A percentile compares a stretch with the other conserved stretches of the same genome.
phyloP scores from a whole-genome alignment of 805 yeast species.

The Candida succiphila region DNA sequence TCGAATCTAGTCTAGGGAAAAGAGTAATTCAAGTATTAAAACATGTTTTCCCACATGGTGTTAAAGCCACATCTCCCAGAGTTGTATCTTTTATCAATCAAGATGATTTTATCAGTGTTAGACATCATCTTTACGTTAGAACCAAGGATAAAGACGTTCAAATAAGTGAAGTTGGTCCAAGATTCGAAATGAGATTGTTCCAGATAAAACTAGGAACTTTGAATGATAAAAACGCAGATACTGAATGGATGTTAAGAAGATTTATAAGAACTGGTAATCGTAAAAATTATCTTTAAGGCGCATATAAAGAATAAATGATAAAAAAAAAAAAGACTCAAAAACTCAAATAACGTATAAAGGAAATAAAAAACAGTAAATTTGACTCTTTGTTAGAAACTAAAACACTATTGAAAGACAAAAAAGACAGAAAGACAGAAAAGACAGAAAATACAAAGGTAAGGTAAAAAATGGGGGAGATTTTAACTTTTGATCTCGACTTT shows the following conservation, averaged over 20 bases:
- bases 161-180: conserved; percentile 94
- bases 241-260: conserved; percentile 94
- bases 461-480: too few species aligned
- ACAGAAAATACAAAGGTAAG: too few species aligned
- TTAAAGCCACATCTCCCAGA: conserved; percentile 77
- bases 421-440: too few species aligned
- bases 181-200: conserved; percentile 92
- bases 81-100: conserved; percentile 88
- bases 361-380: too few species aligned
- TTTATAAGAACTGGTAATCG: conserved; percentile 93
- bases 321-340: too few species aligned
- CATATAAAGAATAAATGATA: too few species aligned
- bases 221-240: conserved; percentile 93
- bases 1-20: conserved; percentile 70
- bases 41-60: conserved; percentile 96
- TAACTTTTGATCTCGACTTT: too few species aligned
- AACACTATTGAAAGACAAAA: too few species aligned
- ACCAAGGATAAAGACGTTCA: conserved; percentile 77
- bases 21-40: conserved; percentile 74
- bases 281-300: conserved; percentile 59
- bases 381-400: too few species aligned
- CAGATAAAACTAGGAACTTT: conserved; percentile 84
- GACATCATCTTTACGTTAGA: conserved; percentile 91
- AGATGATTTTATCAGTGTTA: conserved; percentile 86
- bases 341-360: too few species aligned